phyloP scores from a whole-genome alignment of 345 rosid species.

The Litchi chinensis region DNA sequence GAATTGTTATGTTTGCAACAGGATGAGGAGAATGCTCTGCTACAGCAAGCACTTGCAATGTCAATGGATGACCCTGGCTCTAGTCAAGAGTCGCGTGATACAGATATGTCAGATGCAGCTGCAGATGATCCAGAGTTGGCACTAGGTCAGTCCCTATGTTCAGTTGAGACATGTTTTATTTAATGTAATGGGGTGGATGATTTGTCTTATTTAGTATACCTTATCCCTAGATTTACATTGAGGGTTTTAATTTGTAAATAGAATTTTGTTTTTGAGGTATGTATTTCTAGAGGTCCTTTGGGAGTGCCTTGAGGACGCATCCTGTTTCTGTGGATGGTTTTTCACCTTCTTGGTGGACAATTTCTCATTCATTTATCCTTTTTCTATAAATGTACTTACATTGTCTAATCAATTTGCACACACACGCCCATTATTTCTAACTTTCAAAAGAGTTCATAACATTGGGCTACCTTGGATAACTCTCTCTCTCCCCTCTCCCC shows the following conservation, averaged over 20 bases:
- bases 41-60: conserved; percentile 67
- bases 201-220: background rate
- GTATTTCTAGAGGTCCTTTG: background rate
- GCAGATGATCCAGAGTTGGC: conserved; percentile 62
- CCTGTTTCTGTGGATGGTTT: background rate
- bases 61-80: conserved; percentile 63
- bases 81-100: conserved; percentile 44
- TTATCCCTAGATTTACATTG: background rate
- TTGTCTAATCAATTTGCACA: too few species aligned
- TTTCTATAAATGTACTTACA: too few species aligned
- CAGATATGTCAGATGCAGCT: conserved; percentile 61
- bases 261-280: background rate
- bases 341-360: background rate
- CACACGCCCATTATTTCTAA: too few species aligned
- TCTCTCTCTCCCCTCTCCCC: too few species aligned
- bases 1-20: conserved; percentile 16
- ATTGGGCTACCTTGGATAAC: too few species aligned
- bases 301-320: background rate
- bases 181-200: background rate
- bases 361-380: too few species aligned
- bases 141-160: conserved; percentile 39
- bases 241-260: background rate
- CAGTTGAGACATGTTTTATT: background rate
- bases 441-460: too few species aligned
- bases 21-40: conserved; percentile 60